phyloP scores from a whole-genome alignment of 2,329 filamentous ascomycete species.

The Fragosphaeria purpurea region DNA sequence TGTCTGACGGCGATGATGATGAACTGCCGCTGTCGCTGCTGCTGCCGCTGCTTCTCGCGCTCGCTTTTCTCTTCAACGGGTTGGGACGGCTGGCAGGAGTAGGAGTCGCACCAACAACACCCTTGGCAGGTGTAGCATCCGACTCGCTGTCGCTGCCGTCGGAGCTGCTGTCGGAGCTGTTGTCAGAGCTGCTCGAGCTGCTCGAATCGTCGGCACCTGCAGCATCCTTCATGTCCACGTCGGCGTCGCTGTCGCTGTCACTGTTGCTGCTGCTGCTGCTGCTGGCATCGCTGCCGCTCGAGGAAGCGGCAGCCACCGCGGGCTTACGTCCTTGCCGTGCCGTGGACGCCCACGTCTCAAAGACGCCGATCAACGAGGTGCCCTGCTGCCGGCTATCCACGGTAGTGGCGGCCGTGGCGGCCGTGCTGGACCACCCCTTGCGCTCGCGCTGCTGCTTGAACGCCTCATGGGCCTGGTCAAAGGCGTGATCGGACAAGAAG shows the following conservation, averaged over 20 bases:
- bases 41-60: slow-evolving; percentile 21
- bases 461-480: slow-evolving; percentile 48
- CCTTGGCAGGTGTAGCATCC: slow-evolving; percentile 12
- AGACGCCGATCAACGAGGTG: slow-evolving; percentile 38
- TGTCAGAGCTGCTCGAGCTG: slow-evolving; percentile 8
- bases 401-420: not conserved
- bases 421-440: slow-evolving; percentile 34
- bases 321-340: slow-evolving; percentile 16
- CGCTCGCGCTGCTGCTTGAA: slow-evolving; percentile 53
- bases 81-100: slow-evolving; percentile 23
- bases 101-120: slow-evolving; percentile 2
- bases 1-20: not conserved
- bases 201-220: slow-evolving; percentile 23
- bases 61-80: slow-evolving; percentile 46
- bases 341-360: slow-evolving; percentile 38
- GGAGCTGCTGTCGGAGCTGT: slow-evolving; percentile 15
- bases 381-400: slow-evolving; percentile 9
- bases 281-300: slow-evolving; percentile 17
- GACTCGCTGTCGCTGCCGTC: slow-evolving; percentile 19
- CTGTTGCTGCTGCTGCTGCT: slow-evolving; percentile 24
- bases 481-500: slow-evolving; percentile 59
- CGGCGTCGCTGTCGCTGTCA: slow-evolving; percentile 19
- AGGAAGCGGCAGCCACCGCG: slow-evolving; percentile 1
- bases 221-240: slow-evolving; percentile 40
- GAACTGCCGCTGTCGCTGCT: slow-evolving; percentile 17